A percentile compares a stretch with the other conserved stretches of the same genome.
Conservation (phyloP, 192 early-diverging fungal species). For the Endogone sp. region DNA sequence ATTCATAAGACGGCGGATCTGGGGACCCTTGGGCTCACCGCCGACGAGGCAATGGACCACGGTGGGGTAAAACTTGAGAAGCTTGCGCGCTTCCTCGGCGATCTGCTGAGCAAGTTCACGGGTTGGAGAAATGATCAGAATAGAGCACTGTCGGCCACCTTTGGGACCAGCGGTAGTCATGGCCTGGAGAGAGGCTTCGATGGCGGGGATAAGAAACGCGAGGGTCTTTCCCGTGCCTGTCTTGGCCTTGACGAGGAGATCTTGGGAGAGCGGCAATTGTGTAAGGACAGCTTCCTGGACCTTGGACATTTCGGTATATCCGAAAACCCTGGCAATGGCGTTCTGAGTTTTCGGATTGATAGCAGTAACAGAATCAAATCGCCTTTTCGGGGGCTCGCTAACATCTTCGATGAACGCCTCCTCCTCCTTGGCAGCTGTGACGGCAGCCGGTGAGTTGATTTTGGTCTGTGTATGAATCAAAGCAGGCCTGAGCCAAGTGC, state of each 20-base stretch:
- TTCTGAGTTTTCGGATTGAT: slow-evolving; percentile 47
- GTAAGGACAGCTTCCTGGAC: slow-evolving; percentile 84
- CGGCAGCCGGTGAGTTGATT: neutral
- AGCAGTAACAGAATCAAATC: slow-evolving; percentile 44
- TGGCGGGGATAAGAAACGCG: slow-evolving; percentile 89
- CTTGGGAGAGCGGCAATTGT: slow-evolving; percentile 60
- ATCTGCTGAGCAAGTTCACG: slow-evolving; percentile 90
- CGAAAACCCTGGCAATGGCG: slow-evolving; percentile 61
- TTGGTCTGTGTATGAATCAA: neutral
- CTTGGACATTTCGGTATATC: slow-evolving; percentile 73
- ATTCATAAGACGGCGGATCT: slow-evolving; percentile 43
- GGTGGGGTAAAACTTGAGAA: slow-evolving; percentile 52
- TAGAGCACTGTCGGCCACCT: slow-evolving; percentile 48
- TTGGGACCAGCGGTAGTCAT: slow-evolving; percentile 38
- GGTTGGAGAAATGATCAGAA: slow-evolving; percentile 84
- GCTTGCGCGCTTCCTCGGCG: slow-evolving; percentile 66
- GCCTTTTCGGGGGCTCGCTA: neutral
- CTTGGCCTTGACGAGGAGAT: slow-evolving; percentile 93
- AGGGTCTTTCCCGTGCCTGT: slow-evolving; percentile 98
- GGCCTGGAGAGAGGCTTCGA: slow-evolving; percentile 48
- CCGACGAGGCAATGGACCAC: slow-evolving; percentile 74
- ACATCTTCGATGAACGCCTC: neutral
- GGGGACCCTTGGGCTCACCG: slow-evolving; percentile 60
- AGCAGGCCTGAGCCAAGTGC: neutral
- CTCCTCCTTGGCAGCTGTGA: neutral